These are phyloP conservation scores for Hypseocharis bilobata DNA, from an alignment of 441 rosid species.

Conservation along the genomic window DNA sequence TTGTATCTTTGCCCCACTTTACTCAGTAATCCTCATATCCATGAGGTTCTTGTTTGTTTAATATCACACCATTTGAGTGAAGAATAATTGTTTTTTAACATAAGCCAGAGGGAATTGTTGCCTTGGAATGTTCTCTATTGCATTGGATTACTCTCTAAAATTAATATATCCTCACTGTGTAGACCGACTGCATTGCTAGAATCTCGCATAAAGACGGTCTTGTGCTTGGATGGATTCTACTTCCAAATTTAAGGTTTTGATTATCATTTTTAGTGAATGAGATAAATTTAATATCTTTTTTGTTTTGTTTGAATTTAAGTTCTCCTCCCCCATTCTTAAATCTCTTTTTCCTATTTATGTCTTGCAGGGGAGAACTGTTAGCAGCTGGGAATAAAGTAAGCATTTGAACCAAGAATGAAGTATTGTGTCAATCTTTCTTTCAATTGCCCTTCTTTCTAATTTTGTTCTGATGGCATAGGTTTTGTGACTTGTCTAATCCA, in stretches of 20 bases:
- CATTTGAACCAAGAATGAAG: constrained; percentile 5
- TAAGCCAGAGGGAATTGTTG: neutral
- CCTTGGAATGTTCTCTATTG: neutral
- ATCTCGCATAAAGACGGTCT: constrained; percentile 64
- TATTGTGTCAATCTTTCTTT: neutral
- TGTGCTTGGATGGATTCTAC: constrained; percentile 79
- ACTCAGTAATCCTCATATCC: neutral
- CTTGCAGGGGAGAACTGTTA: constrained; percentile 48
- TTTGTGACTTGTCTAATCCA: neutral
- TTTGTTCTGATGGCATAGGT: neutral
- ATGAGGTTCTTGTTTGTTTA: neutral
- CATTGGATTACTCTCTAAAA: neutral
- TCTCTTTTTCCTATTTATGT: constrained; percentile 4
- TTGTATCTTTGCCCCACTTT: constrained; percentile 7
- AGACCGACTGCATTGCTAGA: constrained; percentile 94
- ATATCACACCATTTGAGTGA: neutral
- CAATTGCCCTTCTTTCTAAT: neutral
- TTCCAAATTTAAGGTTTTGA: constrained; percentile 56
- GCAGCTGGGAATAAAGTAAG: constrained; percentile 60
- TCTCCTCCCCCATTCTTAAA: neutral
- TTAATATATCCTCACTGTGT: constrained; percentile 16
- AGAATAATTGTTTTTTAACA: neutral
- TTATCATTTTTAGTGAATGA: constrained; percentile 11
- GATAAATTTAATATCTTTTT: neutral
- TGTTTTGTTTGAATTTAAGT: neutral